Evolutionary conservation across 768 basidiomycete species (phyloP).

Genomic region (Suillus ampliporus): DNA sequence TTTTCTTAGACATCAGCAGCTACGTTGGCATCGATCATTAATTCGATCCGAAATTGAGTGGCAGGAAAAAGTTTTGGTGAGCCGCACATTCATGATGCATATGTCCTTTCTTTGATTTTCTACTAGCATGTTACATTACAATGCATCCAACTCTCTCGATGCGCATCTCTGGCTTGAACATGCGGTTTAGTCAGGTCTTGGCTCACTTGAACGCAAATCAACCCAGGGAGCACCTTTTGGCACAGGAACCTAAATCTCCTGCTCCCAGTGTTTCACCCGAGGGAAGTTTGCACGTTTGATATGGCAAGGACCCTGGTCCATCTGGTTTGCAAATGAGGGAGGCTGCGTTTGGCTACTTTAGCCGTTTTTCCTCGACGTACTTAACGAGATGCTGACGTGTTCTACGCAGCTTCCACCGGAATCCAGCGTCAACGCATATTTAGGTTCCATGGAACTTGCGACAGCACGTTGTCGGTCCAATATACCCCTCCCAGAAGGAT

Average conservation of each 20-base stretch:
- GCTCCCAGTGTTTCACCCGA: too few species aligned
- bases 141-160: conserved; percentile 37
- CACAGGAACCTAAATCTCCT: conserved; percentile 43
- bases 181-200: conserved; percentile 38
- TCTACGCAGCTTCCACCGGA: conserved; percentile 10
- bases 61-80: conserved; percentile 38
- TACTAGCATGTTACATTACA: too few species aligned
- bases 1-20: conserved; percentile 51
- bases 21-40: conserved; percentile 35
- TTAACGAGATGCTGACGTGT: background rate
- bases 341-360: too few species aligned
- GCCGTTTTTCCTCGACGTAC: too few species aligned
- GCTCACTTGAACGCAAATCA: conserved; percentile 24
- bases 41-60: conserved; percentile 40
- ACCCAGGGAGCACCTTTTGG: conserved; percentile 28
- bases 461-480: conserved; percentile 29
- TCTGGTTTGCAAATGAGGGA: too few species aligned
- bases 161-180: conserved; percentile 35
- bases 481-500: conserved; percentile 23
- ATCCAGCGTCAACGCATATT: conserved; percentile 15
- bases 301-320: too few species aligned
- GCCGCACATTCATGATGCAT: conserved; percentile 14
- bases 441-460: conserved; percentile 27
- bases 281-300: too few species aligned
- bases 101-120: conserved; percentile 18